These are phyloP conservation scores for Apiotrichum sp. DNA, from an alignment of 1,284 basidiomycete species.

Conservation along the genomic window DNA sequence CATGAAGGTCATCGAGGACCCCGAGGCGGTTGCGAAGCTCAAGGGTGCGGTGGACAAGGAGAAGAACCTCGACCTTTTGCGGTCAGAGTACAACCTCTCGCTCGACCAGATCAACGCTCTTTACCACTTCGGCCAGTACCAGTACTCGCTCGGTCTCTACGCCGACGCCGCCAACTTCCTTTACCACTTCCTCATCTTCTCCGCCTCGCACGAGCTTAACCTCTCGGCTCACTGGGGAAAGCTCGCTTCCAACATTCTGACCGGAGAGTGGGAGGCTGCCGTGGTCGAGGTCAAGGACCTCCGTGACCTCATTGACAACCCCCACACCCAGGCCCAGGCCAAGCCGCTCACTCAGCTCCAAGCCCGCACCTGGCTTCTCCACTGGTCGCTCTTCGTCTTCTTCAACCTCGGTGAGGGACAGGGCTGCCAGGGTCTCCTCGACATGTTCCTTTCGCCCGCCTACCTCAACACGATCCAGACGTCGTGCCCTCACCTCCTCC, in stretches of 20 bases:
- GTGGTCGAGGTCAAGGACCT: constrained; percentile 90
- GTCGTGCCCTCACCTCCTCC: constrained; percentile 84
- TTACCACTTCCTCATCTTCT: constrained; percentile 96
- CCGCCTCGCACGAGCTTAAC: constrained; percentile 83
- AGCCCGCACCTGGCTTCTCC: constrained; percentile 93
- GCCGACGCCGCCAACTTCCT: constrained; percentile 93
- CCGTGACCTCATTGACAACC: constrained; percentile 78
- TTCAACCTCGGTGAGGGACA: constrained; percentile 93
- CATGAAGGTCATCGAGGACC: constrained; percentile 92
- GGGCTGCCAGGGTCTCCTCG: constrained; percentile 71
- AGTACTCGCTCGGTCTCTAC: constrained; percentile 96
- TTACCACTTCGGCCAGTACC: constrained; percentile 97
- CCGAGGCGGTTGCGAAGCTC: constrained; percentile 72
- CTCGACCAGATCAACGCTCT: constrained; percentile 91
- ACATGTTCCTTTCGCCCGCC: constrained; percentile 89
- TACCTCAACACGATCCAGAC: constrained; percentile 99
- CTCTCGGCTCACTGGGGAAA: constrained; percentile 98
- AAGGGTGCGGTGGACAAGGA: constrained; percentile 83
- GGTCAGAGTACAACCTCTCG: constrained; percentile 86
- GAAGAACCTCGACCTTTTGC: constrained; percentile 88
- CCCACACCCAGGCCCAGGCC: constrained; percentile 50
- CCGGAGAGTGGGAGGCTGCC: constrained; percentile 89
- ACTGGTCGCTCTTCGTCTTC: constrained; percentile 98
- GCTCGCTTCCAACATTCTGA: constrained; percentile 90
- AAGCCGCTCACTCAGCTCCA: constrained; percentile 75